phyloP scores from a whole-genome alignment of 768 basidiomycete genomes.

The Russula abietina region DNA sequence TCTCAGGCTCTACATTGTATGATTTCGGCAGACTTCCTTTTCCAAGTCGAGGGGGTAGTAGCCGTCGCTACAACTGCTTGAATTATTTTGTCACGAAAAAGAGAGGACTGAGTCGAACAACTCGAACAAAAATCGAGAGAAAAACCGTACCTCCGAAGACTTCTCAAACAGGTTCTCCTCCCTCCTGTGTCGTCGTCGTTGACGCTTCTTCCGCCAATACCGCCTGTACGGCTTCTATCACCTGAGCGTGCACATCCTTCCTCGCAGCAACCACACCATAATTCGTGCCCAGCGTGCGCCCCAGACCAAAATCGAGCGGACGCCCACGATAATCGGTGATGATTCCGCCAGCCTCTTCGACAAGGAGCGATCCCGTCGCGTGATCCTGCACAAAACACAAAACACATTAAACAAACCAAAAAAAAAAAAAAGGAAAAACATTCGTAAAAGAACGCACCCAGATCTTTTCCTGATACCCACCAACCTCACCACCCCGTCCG shows the following conservation, averaged over 20 bases:
- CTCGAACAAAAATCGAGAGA: neutral
- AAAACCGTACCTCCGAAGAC: neutral
- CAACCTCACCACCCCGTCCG: constrained; percentile 41
- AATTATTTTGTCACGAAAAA: neutral
- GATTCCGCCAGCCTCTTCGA: constrained; percentile 86
- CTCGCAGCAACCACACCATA: constrained; percentile 83
- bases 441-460: constrained; percentile 51
- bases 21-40: neutral
- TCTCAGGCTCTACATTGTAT: neutral
- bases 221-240: constrained; percentile 68
- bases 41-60: neutral
- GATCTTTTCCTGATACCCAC: constrained; percentile 87
- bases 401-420: no score
- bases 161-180: neutral
- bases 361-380: constrained; percentile 76
- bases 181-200: neutral
- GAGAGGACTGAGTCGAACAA: neutral
- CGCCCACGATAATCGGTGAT: constrained; percentile 78
- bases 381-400: constrained; percentile 57
- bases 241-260: constrained; percentile 57
- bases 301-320: constrained; percentile 78
- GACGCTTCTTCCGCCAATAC: constrained; percentile 33
- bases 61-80: neutral
- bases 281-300: constrained; percentile 80
- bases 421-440: no score